These are phyloP conservation scores for Bretschneidera sinensis DNA, from an alignment of 345 rosid genomes.

Conservation along the genomic window DNA sequence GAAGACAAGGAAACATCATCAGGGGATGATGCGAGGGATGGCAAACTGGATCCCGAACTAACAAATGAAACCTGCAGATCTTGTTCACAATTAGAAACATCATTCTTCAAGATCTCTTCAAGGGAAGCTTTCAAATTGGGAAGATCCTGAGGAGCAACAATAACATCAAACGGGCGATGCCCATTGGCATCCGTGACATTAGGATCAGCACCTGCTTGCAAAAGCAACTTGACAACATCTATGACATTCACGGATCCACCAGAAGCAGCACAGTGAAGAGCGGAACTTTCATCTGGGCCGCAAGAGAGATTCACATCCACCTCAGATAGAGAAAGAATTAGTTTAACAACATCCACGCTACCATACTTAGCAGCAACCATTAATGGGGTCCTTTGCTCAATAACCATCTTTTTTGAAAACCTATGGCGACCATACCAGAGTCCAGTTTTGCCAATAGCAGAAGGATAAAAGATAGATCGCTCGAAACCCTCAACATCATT, in stretches of 20 bases:
- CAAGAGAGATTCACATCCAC: constrained; percentile 42
- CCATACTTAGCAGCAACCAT: constrained; percentile 74
- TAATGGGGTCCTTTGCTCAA: constrained; percentile 47
- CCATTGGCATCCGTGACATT: constrained; percentile 45
- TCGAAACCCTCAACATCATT: constrained; percentile 42
- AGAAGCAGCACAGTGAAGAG: too few species aligned
- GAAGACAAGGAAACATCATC: constrained; percentile 33
- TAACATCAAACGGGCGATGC: constrained; percentile 49
- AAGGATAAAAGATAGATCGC: constrained; percentile 23
- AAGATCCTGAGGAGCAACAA: constrained; percentile 42
- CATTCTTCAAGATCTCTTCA: constrained; percentile 46
- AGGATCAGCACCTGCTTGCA: constrained; percentile 58
- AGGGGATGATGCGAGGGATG: constrained; percentile 31
- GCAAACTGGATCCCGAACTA: constrained; percentile 36
- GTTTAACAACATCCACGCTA: constrained; percentile 41
- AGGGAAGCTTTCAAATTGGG: constrained; percentile 29
- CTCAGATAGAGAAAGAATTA: constrained; percentile 41
- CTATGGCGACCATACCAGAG: constrained; percentile 41
- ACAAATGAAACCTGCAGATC: constrained; percentile 25
- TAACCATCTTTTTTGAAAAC: constrained; percentile 42
- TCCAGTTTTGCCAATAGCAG: constrained; percentile 31
- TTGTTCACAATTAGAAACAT: constrained; percentile 19
- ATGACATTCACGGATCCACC: constrained; percentile 40
- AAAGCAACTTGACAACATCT: constrained; percentile 52
- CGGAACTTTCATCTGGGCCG: constrained; percentile 50